These are phyloP conservation scores for Prunus mira DNA, from an alignment of 306 rosid species.

Conservation along the genomic window DNA sequence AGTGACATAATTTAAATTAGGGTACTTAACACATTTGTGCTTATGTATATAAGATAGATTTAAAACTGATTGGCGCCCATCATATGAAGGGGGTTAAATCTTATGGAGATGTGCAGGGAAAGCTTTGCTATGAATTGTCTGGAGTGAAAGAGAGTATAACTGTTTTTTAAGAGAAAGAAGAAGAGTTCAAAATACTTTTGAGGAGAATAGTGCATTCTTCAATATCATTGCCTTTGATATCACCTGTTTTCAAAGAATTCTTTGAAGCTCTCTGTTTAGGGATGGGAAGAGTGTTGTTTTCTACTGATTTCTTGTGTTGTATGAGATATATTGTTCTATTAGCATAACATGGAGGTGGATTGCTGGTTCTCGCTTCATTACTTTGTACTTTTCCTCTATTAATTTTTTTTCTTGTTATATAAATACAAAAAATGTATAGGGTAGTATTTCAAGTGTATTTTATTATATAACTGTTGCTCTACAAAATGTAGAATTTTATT, in stretches of 20 bases:
- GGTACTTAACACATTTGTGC: not conserved
- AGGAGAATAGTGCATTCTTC: not conserved
- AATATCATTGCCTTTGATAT: not conserved
- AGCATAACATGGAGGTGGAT: not conserved
- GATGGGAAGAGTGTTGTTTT: not conserved
- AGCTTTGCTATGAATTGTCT: not conserved
- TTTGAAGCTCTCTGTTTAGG: not conserved
- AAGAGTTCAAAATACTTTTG: not conserved
- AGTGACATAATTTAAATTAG: not conserved
- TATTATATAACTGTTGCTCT: not conserved
- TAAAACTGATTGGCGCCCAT: not conserved
- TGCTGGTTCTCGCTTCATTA: not conserved
- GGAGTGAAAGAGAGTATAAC: not conserved
- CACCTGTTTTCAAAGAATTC: not conserved
- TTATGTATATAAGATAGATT: not conserved
- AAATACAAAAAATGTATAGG: not conserved
- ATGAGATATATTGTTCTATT: too few relatives aligned
- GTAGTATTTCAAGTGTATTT: not conserved
- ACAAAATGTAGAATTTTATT: not conserved
- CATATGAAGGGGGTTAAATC: not conserved
- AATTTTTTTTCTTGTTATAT: too few relatives aligned
- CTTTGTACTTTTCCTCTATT: not conserved
- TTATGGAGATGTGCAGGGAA: not conserved
- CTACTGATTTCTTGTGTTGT: not conserved
- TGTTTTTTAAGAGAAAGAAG: not conserved